These are phyloP conservation scores for Singerocomus inundabilis DNA, from an alignment of 1,284 basidiomycete genomes.

Conservation along the genomic window DNA sequence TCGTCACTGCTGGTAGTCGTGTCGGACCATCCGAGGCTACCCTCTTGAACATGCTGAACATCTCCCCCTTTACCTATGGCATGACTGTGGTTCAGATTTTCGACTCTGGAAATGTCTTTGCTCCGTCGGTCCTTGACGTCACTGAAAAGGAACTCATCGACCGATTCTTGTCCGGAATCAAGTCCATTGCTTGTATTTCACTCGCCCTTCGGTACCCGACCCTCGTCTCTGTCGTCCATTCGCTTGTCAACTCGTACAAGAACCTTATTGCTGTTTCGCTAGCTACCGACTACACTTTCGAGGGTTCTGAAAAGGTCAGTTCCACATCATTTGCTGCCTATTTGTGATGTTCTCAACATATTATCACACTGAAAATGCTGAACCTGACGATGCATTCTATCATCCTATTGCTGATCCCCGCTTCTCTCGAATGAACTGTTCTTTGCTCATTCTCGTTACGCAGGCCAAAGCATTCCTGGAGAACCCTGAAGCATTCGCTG, in stretches of 20 bases:
- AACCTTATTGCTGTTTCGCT: constrained; percentile 91
- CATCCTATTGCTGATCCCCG: constrained; percentile 28
- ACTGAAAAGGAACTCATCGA: constrained; percentile 89
- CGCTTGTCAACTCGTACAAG: constrained; percentile 99
- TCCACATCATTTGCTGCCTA: background rate
- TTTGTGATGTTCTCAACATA: constrained; percentile 44
- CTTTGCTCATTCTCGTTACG: constrained; percentile 27
- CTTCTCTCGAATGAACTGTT: constrained; percentile 8
- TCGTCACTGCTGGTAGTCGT: constrained; percentile 88
- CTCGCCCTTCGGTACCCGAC: constrained; percentile 96
- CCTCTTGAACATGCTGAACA: constrained; percentile 98
- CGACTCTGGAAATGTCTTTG: constrained; percentile 89
- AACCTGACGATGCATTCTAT: constrained; percentile 48
- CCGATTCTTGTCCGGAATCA: constrained; percentile 90
- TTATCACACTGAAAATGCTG: constrained; percentile 81
- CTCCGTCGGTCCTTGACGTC: constrained; percentile 90
- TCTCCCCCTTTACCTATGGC: constrained; percentile 98
- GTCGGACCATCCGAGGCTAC: constrained; percentile 98
- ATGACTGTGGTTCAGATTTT: constrained; percentile 96
- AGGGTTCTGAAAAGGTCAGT: constrained; percentile 88
- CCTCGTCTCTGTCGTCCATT: constrained; percentile 90
- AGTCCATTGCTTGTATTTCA: constrained; percentile 95
- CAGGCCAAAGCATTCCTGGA: constrained; percentile 95
- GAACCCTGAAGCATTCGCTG: constrained; percentile 95
- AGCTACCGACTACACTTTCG: constrained; percentile 93